A percentile compares a stretch with the other conserved stretches of the same genome.
Conservation (phyloP, 2,329 filamentous ascomycete species). For the Ascocoryne sarcoides region DNA sequence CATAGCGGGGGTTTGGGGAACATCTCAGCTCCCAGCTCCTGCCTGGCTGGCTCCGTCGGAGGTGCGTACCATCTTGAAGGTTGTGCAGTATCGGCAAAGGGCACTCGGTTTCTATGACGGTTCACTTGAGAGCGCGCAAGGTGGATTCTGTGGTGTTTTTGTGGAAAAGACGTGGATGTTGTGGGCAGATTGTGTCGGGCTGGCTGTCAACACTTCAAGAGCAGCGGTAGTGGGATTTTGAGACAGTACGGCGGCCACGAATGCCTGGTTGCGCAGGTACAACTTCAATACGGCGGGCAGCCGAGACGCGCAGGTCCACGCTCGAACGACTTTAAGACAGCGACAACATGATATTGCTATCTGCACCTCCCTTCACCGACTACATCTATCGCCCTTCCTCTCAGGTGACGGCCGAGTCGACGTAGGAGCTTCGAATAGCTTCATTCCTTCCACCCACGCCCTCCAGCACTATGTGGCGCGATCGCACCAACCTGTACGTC, state of each 20-base stretch:
- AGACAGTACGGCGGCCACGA: conserved; percentile 3
- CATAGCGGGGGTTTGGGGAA: not conserved
- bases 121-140: not conserved
- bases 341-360: conserved; percentile 10
- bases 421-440: conserved; percentile 2
- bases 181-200: not conserved
- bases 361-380: conserved; percentile 2
- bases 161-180: conserved; percentile 2
- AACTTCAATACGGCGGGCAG: not conserved
- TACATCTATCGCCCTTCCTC: conserved; percentile 2
- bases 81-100: conserved; percentile 18
- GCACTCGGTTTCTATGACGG: conserved; percentile 1
- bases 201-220: conserved; percentile 4
- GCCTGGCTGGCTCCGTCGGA: not conserved
- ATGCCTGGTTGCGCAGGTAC: not conserved
- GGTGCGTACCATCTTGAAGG: not conserved
- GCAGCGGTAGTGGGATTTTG: conserved; percentile 1
- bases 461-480: conserved; percentile 80
- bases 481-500: conserved; percentile 92
- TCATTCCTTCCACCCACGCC: conserved; percentile 3
- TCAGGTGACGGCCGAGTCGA: not conserved
- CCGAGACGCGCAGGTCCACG: conserved; percentile 3
- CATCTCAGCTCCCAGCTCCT: too few relatives aligned
- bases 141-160: not conserved
- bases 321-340: conserved; percentile 4